Evolutionary conservation across 139 green algal genomes (phyloP).

Genomic region (Auxenochlorella protothecoides): DNA sequence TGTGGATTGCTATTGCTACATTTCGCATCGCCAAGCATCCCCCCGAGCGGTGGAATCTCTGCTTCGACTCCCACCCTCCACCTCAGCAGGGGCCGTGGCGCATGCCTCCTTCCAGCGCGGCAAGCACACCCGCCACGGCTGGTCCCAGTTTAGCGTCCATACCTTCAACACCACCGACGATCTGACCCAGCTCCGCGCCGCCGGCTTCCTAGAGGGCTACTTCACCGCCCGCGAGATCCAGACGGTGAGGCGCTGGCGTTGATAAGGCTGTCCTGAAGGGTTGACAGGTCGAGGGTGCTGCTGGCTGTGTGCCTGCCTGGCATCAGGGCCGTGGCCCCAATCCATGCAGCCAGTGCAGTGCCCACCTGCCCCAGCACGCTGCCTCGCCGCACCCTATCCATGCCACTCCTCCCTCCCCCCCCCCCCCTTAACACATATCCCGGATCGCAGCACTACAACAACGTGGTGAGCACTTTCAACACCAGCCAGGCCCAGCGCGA

Average conservation of each 20-base stretch:
- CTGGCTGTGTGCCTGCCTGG: too few species aligned
- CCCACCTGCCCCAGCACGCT: not conserved
- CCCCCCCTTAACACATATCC: too few species aligned
- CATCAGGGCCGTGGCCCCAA: too few species aligned
- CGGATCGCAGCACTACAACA: too few species aligned
- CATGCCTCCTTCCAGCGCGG: not conserved
- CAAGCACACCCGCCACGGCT: conserved; percentile 1
- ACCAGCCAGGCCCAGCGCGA: not conserved
- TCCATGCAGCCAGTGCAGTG: not conserved
- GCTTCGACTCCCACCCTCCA: too few species aligned
- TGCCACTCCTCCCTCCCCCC: not conserved
- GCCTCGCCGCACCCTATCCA: not conserved
- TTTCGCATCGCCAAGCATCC: too few species aligned
- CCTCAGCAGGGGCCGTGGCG: conserved; percentile 1
- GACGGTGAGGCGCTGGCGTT: too few species aligned
- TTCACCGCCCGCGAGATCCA: conserved; percentile 9
- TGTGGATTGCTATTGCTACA: not conserved
- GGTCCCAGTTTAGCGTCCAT: conserved; percentile 29
- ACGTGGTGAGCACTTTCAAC: not conserved
- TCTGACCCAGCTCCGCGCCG: conserved; percentile 30
- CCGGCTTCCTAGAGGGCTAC: conserved; percentile 41
- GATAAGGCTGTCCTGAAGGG: too few species aligned
- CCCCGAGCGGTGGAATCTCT: too few species aligned
- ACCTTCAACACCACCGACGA: conserved; percentile 20
- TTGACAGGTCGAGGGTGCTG: too few species aligned